Evolutionary conservation across 2,329 filamentous ascomycete species (phyloP), one percentile per base, ranked within the genome.

Genomic region (Cercospora sp.): DNA sequence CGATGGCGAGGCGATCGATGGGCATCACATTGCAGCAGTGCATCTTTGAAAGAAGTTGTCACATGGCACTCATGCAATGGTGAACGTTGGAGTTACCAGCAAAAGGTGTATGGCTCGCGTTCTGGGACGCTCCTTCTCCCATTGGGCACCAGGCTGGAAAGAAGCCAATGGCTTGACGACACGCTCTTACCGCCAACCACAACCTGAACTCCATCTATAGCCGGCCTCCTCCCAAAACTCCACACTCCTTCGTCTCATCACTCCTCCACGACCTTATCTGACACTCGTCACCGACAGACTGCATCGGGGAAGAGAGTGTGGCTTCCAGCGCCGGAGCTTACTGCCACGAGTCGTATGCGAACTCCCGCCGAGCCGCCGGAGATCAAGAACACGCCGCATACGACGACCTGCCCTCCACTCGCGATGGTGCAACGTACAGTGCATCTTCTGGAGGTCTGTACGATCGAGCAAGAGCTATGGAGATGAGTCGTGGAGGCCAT

Each of bases 281-380:
- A 26, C 10, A 53, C 12, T 26, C 13, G 20, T 28, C 23, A 26
- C 20, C 48, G 12, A 28, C 18, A 53, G 48, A 53, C 20, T 8
- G 20, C 20, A 23, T 6, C 48, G 48, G 48, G 48, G 48, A 26
- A 53, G 20, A 23, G 20, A 2, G 20, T 13, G 45, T 20, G 45
- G 45, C 18, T 48, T 23, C 45, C 45, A 23, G 3, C 45, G 48
- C 48, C 20, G 12, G 48, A 53, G 48, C 48, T 26, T 53, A 23
- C 8, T 23, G 18, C 18, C 48, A 53, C 48, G 20, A 53, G 20
- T 51, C 45, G 45, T 51, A 23, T 23, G 45, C 45, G 10, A 51
- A 23, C 45, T 51, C 93, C 93, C 0, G 93, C 93, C 0, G 89
- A 91, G 12, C 92, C 86, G 9, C 93, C 93, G 0, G 90, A 93